Base-by-base conservation (phyloP, 371 early-diverging fungal species). In the Chytridium lagenaria region DNA sequence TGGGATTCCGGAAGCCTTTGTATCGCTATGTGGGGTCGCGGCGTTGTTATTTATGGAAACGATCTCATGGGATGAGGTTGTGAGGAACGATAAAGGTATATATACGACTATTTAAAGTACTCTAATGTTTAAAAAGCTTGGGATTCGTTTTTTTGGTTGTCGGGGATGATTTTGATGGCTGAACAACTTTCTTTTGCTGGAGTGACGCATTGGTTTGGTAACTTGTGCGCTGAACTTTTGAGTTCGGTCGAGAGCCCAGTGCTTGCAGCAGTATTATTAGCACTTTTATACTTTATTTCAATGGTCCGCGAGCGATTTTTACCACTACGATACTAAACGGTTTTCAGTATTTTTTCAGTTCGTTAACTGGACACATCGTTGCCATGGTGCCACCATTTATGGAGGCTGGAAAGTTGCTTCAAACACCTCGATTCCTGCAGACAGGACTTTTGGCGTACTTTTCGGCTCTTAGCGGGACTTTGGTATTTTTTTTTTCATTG, bases 81-180 rank as follows among this genome's bases (percentile, higher is more conserved):
- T 87, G 7, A 80, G 76, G 36, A 92, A 93, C 77, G 83, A 85
- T 57, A 88, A 88, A 74, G 92, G 91, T 38, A 84, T 84, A n/a
- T n/a, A n/a, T n/a, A n/a, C n/a, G n/a, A n/a, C n/a, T n/a, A n/a
- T n/a, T n/a, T n/a, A n/a, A n/a, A n/a, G n/a, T n/a, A n/a, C n/a
- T n/a, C n/a, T n/a, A n/a, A n/a, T n/a, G n/a, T n/a, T n/a, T n/a
- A n/a, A n/a, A n/a, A n/a, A 74, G 80, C 80, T 10, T 93, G 94
- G 94, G 94, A 94, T 72, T 88, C 91, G 2, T 85, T 91, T 49
- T 92, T 91, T 71, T 94, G 94, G 93, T 80, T 94, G 1, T 89
- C 90, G 23, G 90, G 91, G 12, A 91, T 94, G 80, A 85, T 94
- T 28, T 84, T 91, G 0, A 88, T 94, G 65, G 92, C 92, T 50